Base-by-base conservation (phyloP, 2,329 filamentous ascomycete genomes). In the Aspergillus sp. region DNA sequence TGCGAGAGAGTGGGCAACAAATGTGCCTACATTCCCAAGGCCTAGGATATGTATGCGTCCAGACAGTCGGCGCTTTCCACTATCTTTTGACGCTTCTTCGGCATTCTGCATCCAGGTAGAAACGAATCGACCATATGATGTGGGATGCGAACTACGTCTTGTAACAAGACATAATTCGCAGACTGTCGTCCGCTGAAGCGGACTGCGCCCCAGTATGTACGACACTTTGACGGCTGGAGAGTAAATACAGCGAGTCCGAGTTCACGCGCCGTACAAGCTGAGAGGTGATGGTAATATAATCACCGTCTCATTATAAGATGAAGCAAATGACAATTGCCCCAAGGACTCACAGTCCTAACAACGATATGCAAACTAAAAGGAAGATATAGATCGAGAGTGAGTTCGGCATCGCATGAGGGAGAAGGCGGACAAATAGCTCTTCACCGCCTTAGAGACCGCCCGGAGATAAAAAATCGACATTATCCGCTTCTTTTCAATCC, bases 21-120 rank as follows among this genome's bases (percentile, higher is more conserved):
- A 84, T 49, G 87, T 87, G 13, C 92, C 91, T 8, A 96, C 81
- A 70, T 91, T 94, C 28, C 92, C 92, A 5, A 89, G 72, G 5
- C 92, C 92, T 5, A 96, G 78, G 55, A 96, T 82, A 70, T 93
- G 86, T 54, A 68, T 68, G 54, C 65, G 65, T 61, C 79, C 75
- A 6, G 73, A 74, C 41, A 76, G 58, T 36, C 65, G 65, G 36
- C 61, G 62, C 17, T 62, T 67, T 15, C 62, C 59, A n/a, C 65
- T 58, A 12, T 65, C 63, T 28, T 54, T 54, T 7, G 69, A 63
- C 51, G 63, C 39, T 28, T 72, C 68, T 12, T 70, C 62, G 23
- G 57, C 59, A 43, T 74, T 67, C 55, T 73, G 69, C 51, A 65
- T 63, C 69, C 69, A 73, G 50, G 70, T 70, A 45, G 74, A 70